Conservation (phyloP, 2,329 filamentous ascomycete species). For the Talaromyces pinophilus region DNA sequence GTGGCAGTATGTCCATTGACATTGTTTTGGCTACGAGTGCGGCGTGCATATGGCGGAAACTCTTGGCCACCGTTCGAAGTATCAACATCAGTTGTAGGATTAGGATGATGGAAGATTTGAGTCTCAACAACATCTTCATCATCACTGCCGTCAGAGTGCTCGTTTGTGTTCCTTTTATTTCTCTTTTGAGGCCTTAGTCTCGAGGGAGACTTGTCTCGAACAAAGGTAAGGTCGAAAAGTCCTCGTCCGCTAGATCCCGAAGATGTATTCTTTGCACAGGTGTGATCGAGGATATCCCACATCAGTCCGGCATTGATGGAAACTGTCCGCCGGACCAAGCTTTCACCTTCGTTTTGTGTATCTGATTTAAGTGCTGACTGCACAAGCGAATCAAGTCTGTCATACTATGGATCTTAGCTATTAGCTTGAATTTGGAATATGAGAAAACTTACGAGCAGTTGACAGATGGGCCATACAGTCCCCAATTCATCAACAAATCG, state of each 20-base stretch:
- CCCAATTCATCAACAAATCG: slow-evolving; percentile 31
- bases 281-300: slow-evolving; percentile 36
- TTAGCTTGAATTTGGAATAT: neutral
- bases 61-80: slow-evolving; percentile 35
- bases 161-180: neutral
- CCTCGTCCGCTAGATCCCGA: slow-evolving; percentile 22
- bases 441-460: slow-evolving; percentile 28
- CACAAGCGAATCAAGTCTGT: slow-evolving; percentile 31
- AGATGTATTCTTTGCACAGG: slow-evolving; percentile 22
- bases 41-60: slow-evolving; percentile 29
- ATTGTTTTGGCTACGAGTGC: slow-evolving; percentile 9
- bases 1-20: neutral
- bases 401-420: slow-evolving; percentile 26
- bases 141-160: neutral
- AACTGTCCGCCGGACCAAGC: slow-evolving; percentile 28
- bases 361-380: slow-evolving; percentile 31
- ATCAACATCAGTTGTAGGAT: slow-evolving; percentile 28
- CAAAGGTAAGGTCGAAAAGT: slow-evolving; percentile 31
- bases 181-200: neutral
- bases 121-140: slow-evolving; percentile 30
- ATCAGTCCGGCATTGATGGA: slow-evolving; percentile 36
- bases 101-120: slow-evolving; percentile 34
- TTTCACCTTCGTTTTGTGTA: slow-evolving; percentile 22
- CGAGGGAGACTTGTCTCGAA: slow-evolving; percentile 18
- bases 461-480: slow-evolving; percentile 30